Base-by-base conservation (phyloP, 805 yeast species). In the Pichia pseudocactophila region DNA sequence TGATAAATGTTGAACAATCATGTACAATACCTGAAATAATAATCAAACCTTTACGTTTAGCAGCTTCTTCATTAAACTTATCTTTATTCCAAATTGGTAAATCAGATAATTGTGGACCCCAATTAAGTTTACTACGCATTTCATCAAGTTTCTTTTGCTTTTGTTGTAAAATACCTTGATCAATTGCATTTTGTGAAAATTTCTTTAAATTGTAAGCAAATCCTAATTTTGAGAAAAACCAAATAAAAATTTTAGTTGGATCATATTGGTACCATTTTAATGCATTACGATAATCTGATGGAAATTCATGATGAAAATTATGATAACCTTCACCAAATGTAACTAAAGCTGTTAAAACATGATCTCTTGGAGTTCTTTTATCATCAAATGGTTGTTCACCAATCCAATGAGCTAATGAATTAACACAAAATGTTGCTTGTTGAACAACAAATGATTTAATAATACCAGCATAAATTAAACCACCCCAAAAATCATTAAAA, bases 321-420 rank as follows among this genome's bases (percentile, higher is more conserved):
- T 84, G 92, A 70, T 83, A 82, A 49, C 94, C 94, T 66, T 84
- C 94, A 63, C 94, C 94, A 56, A 83, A 82, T 0, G 94, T 84
- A 45, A 82, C 87, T 46, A 83, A 66, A 4, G 92, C 92, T 39
- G 92, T 82, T 48, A 84, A 56, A 58, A 78, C 74, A 62, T 82
- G 88, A 64, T 84, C 90, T 65, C 92, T 74, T 52, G 92, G 92
- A 28, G 90, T 82, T 74, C 89, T 78, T 66, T 83, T 76, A 61
- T 84, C 90, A 61, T 83, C 94, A 50, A 83, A 84, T 37, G 94
- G 92, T 63, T 84, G 94, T 43, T 67, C 71, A 65, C 94, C 94
- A 54, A 83, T 75, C 84, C 87, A 82, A 62, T 84, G 94, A 22
- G 90, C 90, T 60, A 84, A 70, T 7, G 92, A 83, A 65, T 83